Evolutionary conservation across 78 protist genomes (phyloP), one percentile per base, ranked within the genome.

Genomic region (Dictyostelium firmibasis): DNA sequence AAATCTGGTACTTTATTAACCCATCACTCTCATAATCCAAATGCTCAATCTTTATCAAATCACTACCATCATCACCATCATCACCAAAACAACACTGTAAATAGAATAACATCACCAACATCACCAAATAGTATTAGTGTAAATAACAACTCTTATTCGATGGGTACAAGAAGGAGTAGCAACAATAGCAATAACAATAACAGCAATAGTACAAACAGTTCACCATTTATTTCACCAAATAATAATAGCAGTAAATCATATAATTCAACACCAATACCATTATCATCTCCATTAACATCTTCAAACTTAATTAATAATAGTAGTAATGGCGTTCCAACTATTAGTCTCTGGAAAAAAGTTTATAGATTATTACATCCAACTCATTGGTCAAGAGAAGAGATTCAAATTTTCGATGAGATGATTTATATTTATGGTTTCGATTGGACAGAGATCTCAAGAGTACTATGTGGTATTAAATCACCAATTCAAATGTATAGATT

Each of bases 401-500:
- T 43, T 3, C 14, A 35, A 16, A n/a, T 87, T 9, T 78, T 76
- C 5, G 77, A 78, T 11, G 93, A 87, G 33, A n/a, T 87, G 43
- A 35, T 78, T 33, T 78, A 78, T 43, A 38, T 87, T 69, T 72
- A 31, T 78, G 85, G 85, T 23, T 69, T 31, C 7, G 93, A 87
- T 64, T 87, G 93, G 93, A 36, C 85, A 11, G 93, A 87, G 44
- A 78, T 87, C 29, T 38, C 82, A 18, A 76, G 93, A 43, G 16
- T 87, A 64, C 9, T 87, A 4, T 78, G 93, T 78, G 93, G 93
- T 27, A 23, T 53, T 3, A 87, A 87, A 78, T 76, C 93, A 87
- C 93, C 93, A 53, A 38, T 78, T n/a, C 93, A 87, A 76, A 87
- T 87, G 85, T 87, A 62, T 62, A 31, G 50, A 78, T 13, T 64